These are phyloP conservation scores for Fusarium xyrophilum DNA, from an alignment of 2,329 filamentous ascomycete genomes.

Conservation along the genomic window DNA sequence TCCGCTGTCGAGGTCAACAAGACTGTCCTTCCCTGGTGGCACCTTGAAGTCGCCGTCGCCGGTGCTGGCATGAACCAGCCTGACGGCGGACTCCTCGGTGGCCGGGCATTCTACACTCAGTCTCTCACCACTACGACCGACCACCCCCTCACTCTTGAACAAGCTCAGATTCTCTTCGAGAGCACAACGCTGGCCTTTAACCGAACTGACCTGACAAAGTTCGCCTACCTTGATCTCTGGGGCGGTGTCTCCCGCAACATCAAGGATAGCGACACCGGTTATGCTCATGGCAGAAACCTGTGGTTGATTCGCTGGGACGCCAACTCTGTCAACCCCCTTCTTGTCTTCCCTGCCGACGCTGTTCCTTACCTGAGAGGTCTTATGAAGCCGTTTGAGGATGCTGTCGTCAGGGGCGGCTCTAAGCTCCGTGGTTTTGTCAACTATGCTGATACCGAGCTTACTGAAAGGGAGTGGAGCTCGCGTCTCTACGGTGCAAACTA, in stretches of 20 bases:
- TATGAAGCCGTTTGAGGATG: slow-evolving; percentile 36
- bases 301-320: slow-evolving; percentile 39
- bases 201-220: slow-evolving; percentile 35
- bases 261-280: slow-evolving; percentile 29
- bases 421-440: slow-evolving; percentile 38
- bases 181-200: slow-evolving; percentile 34
- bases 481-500: slow-evolving; percentile 36
- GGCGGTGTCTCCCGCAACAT: slow-evolving; percentile 36
- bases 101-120: slow-evolving; percentile 36
- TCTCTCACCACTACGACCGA: slow-evolving; percentile 34
- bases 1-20: slow-evolving; percentile 16
- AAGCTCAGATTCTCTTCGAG: slow-evolving; percentile 25
- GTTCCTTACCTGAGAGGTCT: slow-evolving; percentile 30
- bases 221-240: slow-evolving; percentile 39
- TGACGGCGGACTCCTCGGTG: slow-evolving; percentile 32
- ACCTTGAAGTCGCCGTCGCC: slow-evolving; percentile 29
- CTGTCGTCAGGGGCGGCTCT: slow-evolving; percentile 26
- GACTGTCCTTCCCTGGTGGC: slow-evolving; percentile 35
- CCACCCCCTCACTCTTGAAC: slow-evolving; percentile 33
- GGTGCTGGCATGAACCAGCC: slow-evolving; percentile 35
- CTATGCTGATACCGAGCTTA: slow-evolving; percentile 39
- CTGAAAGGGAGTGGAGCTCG: slow-evolving; percentile 35
- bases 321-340: slow-evolving; percentile 5
- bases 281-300: slow-evolving; percentile 36
- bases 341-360: slow-evolving; percentile 31